Base-by-base conservation (phyloP, 176 grass and related monocot species). In the Juncus effusus region DNA sequence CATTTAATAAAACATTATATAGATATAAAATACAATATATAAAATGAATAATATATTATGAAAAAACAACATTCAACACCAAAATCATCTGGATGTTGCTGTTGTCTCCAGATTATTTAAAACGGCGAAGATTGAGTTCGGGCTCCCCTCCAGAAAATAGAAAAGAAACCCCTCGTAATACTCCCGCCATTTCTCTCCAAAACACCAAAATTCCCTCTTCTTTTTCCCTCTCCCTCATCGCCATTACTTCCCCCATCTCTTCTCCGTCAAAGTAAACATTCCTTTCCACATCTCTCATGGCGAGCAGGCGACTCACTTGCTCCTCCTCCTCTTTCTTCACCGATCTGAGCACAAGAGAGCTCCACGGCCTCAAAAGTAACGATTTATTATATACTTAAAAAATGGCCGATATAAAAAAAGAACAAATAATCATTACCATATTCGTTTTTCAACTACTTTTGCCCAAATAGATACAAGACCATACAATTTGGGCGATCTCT, bases 271-370 rank as follows among this genome's bases (percentile, higher is more conserved):
- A 65, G 8, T 28, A 65, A 42, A 15, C 51, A 6, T 0, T 3
- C 40, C 36, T 12, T 1, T 16, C 7, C 52, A 6, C 44, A 28
- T 16, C 54, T 45, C 37, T 12, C 16, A 92, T 91, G 93, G 82
- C 73, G 70, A 61, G 44, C 9, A 47, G 5, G 64, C 74, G 77
- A 76, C 65, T 15, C 63, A 75, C 47, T 56, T 11, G 63, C 35
- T 70, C 75, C 13, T 57, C 58, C 13, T 57, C 58, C 3, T 79
- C 91, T 51, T 97, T 97, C 82, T 89, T 97, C 77, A 75, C 69
- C 16, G 82, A 80, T 59, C 85, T 97, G 51, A 60, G 63, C 5
- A 14, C 59, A 5, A 70, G 93, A 72, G 93, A 92, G 85, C 77
- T 92, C 55, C 44, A 82, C 44, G 88, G 85, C 75, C 36, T 69